These are phyloP conservation scores for Cytospora chrysosperma DNA, from an alignment of 2,329 filamentous ascomycete species.

Conservation along the genomic window DNA sequence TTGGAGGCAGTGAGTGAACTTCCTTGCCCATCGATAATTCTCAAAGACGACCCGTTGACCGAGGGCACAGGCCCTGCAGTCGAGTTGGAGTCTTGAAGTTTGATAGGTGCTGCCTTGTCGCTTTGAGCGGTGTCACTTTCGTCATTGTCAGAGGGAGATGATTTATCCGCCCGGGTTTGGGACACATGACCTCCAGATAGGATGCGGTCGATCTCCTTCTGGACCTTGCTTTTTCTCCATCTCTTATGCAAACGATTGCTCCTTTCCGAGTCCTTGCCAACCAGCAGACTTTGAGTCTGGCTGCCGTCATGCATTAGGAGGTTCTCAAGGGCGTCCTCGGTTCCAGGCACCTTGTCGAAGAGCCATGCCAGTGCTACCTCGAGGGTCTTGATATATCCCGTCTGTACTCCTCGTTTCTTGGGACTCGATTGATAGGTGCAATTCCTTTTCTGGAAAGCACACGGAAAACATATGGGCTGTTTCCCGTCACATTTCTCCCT, in stretches of 20 bases:
- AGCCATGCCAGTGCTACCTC: slow-evolving; percentile 68
- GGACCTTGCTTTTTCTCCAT: slow-evolving; percentile 63
- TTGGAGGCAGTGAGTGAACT: not conserved
- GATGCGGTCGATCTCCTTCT: slow-evolving; percentile 61
- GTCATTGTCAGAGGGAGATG: slow-evolving; percentile 33
- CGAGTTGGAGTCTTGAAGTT: not conserved
- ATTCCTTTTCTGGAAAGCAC: slow-evolving; percentile 58
- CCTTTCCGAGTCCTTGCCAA: slow-evolving; percentile 50
- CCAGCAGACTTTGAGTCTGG: slow-evolving; percentile 45
- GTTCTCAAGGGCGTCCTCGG: slow-evolving; percentile 56
- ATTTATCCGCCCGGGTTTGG: slow-evolving; percentile 33
- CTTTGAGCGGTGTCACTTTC: slow-evolving; percentile 30
- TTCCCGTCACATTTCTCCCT: slow-evolving; percentile 72
- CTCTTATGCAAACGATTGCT: slow-evolving; percentile 58
- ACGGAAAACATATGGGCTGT: slow-evolving; percentile 66
- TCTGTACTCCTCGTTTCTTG: slow-evolving; percentile 75
- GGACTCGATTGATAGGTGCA: slow-evolving; percentile 73
- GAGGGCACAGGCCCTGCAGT: not conserved
- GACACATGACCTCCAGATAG: slow-evolving; percentile 48
- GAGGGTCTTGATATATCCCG: slow-evolving; percentile 74
- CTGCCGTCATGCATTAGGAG: slow-evolving; percentile 49
- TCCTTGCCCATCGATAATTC: not conserved
- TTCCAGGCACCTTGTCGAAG: slow-evolving; percentile 60
- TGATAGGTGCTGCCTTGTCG: slow-evolving; percentile 5
- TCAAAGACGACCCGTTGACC: not conserved